Percentiles rank a stretch among this genome's conserved stretches.
phyloP scores from a whole-genome alignment of 495 filamentous ascomycete species.

The Aspergillus olivimuriae region DNA sequence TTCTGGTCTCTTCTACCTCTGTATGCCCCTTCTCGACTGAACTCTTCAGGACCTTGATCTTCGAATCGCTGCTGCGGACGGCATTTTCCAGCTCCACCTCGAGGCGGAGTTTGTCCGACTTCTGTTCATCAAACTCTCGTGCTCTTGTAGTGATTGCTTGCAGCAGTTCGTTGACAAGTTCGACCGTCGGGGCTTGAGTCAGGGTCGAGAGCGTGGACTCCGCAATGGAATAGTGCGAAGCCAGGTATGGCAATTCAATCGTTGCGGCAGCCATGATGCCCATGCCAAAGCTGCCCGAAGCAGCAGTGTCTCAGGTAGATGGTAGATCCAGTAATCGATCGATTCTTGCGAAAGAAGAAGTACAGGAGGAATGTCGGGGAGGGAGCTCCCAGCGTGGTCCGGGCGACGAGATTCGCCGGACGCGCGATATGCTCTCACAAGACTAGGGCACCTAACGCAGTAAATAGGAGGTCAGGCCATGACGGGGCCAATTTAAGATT shows the following conservation, averaged over 20 bases:
- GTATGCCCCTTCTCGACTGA: conserved; percentile 75
- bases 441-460: too few species aligned
- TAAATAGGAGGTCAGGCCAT: too few species aligned
- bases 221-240: conserved; percentile 66
- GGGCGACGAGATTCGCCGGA: too few species aligned
- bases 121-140: conserved; percentile 69
- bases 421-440: too few species aligned
- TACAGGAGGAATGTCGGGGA: too few species aligned
- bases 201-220: conserved; percentile 59
- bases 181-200: conserved; percentile 66
- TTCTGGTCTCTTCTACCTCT: conserved; percentile 69
- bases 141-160: conserved; percentile 63
- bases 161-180: conserved; percentile 67
- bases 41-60: conserved; percentile 70
- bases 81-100: conserved; percentile 92
- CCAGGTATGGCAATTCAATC: conserved; percentile 69
- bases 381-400: too few species aligned
- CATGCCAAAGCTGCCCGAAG: conserved; percentile 12
- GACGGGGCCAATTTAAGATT: too few species aligned
- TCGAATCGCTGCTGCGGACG: conserved; percentile 71
- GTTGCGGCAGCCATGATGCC: conserved; percentile 66
- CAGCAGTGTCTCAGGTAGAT: conserved; percentile 10
- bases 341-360: too few species aligned
- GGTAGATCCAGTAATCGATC: too few species aligned
- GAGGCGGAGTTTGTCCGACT: conserved; percentile 73